Conservation (phyloP, 2,329 filamentous ascomycete species). For the Alternaria gaisen region DNA sequence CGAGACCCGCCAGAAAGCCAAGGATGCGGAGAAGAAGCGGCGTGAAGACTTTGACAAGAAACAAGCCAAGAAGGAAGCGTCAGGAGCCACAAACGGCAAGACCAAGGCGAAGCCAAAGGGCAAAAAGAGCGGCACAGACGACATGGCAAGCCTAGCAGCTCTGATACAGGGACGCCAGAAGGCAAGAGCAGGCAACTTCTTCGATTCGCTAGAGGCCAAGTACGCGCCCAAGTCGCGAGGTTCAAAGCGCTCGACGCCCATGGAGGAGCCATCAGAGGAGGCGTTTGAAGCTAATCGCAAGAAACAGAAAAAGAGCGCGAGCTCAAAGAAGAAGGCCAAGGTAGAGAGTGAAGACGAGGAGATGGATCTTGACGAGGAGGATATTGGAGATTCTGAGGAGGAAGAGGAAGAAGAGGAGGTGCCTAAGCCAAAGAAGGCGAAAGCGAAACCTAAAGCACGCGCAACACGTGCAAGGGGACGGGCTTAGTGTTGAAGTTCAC, state of each 20-base stretch:
- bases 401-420: constrained; percentile 31
- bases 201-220: constrained; percentile 46
- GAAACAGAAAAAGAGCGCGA: constrained; percentile 33
- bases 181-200: constrained; percentile 46
- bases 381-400: constrained; percentile 37
- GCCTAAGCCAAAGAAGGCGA: constrained; percentile 30
- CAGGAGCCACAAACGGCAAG: constrained; percentile 53
- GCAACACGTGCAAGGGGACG: constrained; percentile 29
- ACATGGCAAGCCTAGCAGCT: constrained; percentile 49
- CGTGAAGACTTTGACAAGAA: constrained; percentile 60
- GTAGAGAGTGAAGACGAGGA: constrained; percentile 32
- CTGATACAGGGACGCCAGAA: constrained; percentile 50
- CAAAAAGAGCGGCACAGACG: constrained; percentile 43
- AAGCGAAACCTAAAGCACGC: constrained; percentile 23
- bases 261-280: constrained; percentile 70
- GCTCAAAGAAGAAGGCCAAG: constrained; percentile 31
- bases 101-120: constrained; percentile 57
- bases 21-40: constrained; percentile 47
- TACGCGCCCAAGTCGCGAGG: constrained; percentile 51
- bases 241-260: constrained; percentile 56
- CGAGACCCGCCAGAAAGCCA: constrained; percentile 40
- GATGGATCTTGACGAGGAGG: constrained; percentile 36
- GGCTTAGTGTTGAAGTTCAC: constrained; percentile 8
- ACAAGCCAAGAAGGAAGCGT: constrained; percentile 64
- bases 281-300: constrained; percentile 58